These are phyloP conservation scores for Ailanthus altissimus DNA, from an alignment of 345 rosid genomes.

Conservation along the genomic window DNA sequence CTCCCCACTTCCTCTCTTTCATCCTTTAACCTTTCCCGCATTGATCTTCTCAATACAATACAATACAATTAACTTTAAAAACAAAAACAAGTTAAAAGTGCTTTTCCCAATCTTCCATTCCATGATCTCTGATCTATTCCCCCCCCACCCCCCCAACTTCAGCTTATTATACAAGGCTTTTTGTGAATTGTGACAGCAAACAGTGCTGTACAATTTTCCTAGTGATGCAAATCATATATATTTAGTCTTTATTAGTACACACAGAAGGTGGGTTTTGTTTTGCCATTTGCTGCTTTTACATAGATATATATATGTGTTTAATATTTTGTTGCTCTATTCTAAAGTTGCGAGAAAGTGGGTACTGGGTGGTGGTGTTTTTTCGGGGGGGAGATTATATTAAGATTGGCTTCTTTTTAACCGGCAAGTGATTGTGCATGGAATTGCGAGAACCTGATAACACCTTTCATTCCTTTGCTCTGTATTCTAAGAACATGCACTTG, in stretches of 20 bases:
- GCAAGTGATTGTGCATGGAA: conserved; percentile 41
- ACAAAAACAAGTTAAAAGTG: neutral
- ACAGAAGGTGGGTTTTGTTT: neutral
- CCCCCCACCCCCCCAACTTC: neutral
- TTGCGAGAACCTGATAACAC: conserved; percentile 6
- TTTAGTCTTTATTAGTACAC: neutral
- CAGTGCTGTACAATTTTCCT: neutral
- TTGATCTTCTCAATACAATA: conserved; percentile 27
- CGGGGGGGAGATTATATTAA: conserved; percentile 7
- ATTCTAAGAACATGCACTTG: no score
- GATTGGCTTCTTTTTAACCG: conserved; percentile 42
- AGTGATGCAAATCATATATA: neutral
- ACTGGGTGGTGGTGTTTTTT: no score
- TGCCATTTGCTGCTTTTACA: neutral
- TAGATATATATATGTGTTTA: no score
- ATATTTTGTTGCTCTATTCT: no score
- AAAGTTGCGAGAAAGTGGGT: neutral
- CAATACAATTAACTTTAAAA: neutral
- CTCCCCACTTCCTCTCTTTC: neutral
- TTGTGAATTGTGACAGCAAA: neutral
- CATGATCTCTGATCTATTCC: no score
- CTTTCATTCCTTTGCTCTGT: neutral
- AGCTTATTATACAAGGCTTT: neutral
- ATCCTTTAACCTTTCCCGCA: neutral
- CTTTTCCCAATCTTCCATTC: conserved; percentile 17